Conservation (phyloP, 2,329 filamentous ascomycete species). For the Magnaporthiopsis incrustans region DNA sequence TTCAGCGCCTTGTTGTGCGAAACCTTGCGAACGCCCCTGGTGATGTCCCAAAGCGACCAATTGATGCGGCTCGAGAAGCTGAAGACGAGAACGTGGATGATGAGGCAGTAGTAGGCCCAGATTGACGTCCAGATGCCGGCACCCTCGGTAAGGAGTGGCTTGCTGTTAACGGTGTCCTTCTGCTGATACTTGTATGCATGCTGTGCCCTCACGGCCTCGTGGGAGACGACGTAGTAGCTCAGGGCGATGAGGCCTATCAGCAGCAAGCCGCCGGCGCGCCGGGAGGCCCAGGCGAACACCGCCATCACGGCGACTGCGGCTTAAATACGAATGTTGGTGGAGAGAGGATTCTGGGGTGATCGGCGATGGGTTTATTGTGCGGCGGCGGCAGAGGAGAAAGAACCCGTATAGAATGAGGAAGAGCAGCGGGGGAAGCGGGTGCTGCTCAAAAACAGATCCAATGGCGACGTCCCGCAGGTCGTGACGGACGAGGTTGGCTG, state of each 20-base stretch:
- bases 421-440: not conserved
- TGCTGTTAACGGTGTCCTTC: constrained; percentile 28
- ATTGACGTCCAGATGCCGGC: constrained; percentile 42
- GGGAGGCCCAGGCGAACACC: constrained; percentile 45
- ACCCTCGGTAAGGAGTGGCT: constrained; percentile 27
- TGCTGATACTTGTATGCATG: constrained; percentile 36
- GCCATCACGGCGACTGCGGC: constrained; percentile 33
- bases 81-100: constrained; percentile 57
- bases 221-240: constrained; percentile 47
- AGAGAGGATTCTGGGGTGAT: not conserved
- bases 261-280: constrained; percentile 46
- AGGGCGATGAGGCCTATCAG: constrained; percentile 41
- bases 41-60: constrained; percentile 53
- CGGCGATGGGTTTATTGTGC: too few relatives aligned
- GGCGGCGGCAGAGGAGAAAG: not conserved
- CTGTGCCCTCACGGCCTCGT: constrained; percentile 35
- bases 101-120: constrained; percentile 57
- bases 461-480: not conserved
- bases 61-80: constrained; percentile 55
- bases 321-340: constrained; percentile 2
- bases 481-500: not conserved
- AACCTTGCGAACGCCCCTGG: constrained; percentile 38
- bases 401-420: constrained; percentile 5
- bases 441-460: constrained; percentile 6
- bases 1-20: constrained; percentile 36